A percentile compares a stretch with the other conserved stretches of the same genome.
Evolutionary conservation across 2,329 filamentous ascomycete species (phyloP).

Genomic region (Diplodia corticola): DNA sequence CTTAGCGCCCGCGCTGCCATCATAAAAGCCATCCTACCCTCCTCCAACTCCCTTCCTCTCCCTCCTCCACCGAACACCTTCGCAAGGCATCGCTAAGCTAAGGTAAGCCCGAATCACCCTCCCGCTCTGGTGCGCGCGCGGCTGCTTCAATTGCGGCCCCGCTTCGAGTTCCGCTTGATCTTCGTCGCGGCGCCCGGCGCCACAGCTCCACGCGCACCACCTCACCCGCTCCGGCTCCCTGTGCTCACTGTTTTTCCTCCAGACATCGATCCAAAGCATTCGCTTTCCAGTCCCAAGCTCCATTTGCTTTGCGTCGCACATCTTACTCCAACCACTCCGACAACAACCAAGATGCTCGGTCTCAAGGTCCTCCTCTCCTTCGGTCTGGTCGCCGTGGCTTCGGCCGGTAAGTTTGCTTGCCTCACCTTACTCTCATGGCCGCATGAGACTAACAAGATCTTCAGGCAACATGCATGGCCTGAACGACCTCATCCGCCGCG

Average conservation of each 20-base stretch:
- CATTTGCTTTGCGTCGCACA: slow-evolving; percentile 10
- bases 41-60: not conserved
- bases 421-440: not conserved
- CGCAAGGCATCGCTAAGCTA: slow-evolving; percentile 13
- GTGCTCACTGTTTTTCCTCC: slow-evolving; percentile 6
- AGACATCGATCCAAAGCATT: slow-evolving; percentile 8
- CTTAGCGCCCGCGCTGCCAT: slow-evolving; percentile 4
- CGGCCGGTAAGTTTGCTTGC: slow-evolving; percentile 4
- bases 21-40: slow-evolving; percentile 11
- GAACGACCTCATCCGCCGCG: slow-evolving; percentile 15
- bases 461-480: slow-evolving; percentile 6
- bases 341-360: slow-evolving; percentile 18
- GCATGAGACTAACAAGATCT: not conserved
- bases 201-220: slow-evolving; percentile 1
- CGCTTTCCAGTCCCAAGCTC: not conserved
- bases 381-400: slow-evolving; percentile 11
- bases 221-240: not conserved
- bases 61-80: slow-evolving; percentile 13
- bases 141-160: slow-evolving; percentile 1
- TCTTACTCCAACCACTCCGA: slow-evolving; percentile 8
- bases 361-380: slow-evolving; percentile 4
- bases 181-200: not conserved
- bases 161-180: not conserved
- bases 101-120: not conserved
- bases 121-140: not conserved